A percentile compares a stretch with the other conserved stretches of the same genome.
phyloP scores from a whole-genome alignment of 345 rosid species.

The Eucalyptus rudis region DNA sequence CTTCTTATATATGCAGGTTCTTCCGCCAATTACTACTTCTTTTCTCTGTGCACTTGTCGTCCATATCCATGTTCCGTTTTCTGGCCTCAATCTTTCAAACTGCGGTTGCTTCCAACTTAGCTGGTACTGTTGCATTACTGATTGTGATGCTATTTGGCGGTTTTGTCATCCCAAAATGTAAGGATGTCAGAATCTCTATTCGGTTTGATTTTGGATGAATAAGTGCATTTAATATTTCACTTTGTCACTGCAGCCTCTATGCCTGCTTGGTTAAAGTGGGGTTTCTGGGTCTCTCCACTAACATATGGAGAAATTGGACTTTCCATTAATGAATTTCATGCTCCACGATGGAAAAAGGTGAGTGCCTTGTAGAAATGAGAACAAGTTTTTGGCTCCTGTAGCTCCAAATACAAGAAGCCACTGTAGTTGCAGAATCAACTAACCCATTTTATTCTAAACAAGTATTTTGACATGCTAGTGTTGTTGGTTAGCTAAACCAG shows the following conservation, averaged over 20 bases:
- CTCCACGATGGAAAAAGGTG: constrained; percentile 71
- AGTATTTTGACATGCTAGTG: not conserved
- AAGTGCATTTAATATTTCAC: not conserved
- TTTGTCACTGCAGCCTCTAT: constrained; percentile 35
- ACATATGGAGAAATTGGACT: constrained; percentile 61
- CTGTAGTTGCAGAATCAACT: not conserved
- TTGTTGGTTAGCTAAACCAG: not conserved
- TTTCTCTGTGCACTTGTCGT: constrained; percentile 45
- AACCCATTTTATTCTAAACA: not conserved
- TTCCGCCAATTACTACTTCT: constrained; percentile 46
- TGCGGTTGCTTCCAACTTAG: constrained; percentile 23
- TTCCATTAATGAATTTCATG: constrained; percentile 52
- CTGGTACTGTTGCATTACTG: constrained; percentile 30
- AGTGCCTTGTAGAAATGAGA: not conserved
- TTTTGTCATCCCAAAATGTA: constrained; percentile 48
- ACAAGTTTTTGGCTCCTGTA: not conserved
- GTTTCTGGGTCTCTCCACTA: constrained; percentile 64
- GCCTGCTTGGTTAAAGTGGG: constrained; percentile 75
- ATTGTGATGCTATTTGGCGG: constrained; percentile 40
- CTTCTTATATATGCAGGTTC: constrained; percentile 27
- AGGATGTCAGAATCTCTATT: not conserved
- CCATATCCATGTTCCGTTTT: constrained; percentile 59
- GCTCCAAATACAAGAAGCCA: not conserved
- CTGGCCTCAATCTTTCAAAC: constrained; percentile 54
- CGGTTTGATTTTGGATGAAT: not conserved